Base-by-base conservation (phyloP, 345 rosid genomes). In the Syzygium grande region DNA sequence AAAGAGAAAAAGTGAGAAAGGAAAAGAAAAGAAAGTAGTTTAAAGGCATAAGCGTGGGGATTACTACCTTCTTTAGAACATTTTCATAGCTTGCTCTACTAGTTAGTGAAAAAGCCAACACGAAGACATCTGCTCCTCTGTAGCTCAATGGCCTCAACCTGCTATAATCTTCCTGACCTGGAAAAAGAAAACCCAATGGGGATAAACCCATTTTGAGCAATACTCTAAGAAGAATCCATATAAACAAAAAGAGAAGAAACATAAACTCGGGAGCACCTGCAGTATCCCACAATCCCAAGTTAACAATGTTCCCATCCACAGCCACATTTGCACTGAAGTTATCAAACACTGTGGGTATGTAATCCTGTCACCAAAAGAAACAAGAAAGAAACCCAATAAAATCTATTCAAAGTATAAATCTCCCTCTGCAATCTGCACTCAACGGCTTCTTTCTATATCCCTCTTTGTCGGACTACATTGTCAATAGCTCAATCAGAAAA, bases 111-210 rank as follows among this genome's bases (percentile, higher is more conserved):
- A 98, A 96, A 65, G 99, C 98, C 87, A 98, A 90, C 86, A 96
- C 96, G 86, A 98, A 96, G 53, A 98, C 93, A 88, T 96, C 99
- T 79, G 99, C 99, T 73, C 99, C 98, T 90, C 98, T 93, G 92
- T 96, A 98, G 91, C 99, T 96, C 92, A 98, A 91, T 86, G 99
- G 99, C 89, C 99, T 95, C 90, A 98, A 85, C 92, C 99, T 95
- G 94, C 99, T 96, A 89, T 98, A 98, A 92, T 98, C 99, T 88
- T 98, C 99, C 90, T 98, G 99, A 89, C 99, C 98, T 98, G 80
- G 80, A 19, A 73, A 22, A 73, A 73, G 12, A 38, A 41, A 73
- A 38, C 49, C 43, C 80, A 73, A 38, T 10, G 5, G 80, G 7
- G 80, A 34, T 1, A 17, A 19, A 34, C 49, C 80, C 80, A 73